Evolutionary conservation across 1,139 yeast species (phyloP).

Genomic region (Saccharomyces hybrid): DNA sequence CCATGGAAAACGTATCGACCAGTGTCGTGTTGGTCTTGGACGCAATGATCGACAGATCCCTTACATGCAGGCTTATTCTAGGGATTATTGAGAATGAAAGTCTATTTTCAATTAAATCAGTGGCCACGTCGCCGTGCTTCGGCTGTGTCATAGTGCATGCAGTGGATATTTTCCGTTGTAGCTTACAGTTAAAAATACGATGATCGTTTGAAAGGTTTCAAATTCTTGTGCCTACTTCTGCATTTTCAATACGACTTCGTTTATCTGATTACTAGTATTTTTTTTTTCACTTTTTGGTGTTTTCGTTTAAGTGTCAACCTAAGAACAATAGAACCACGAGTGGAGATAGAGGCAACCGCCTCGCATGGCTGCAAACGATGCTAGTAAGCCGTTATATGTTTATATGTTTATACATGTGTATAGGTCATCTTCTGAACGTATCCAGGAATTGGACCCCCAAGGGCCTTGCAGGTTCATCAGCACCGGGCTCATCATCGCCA

Average conservation of each 20-base stretch:
- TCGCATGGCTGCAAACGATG: not conserved
- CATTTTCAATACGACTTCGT: not conserved
- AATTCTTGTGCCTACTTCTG: not conserved
- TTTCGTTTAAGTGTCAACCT: not conserved
- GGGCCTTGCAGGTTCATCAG: constrained; percentile 30
- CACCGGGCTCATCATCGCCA: constrained; percentile 16
- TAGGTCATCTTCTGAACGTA: constrained; percentile 25
- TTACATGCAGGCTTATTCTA: constrained; percentile 20
- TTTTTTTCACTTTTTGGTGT: not conserved
- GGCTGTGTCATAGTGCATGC: not conserved
- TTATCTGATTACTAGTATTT: not conserved
- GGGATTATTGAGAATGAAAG: constrained; percentile 21
- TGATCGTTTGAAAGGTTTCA: not conserved
- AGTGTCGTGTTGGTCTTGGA: constrained; percentile 17
- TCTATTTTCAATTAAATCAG: constrained; percentile 18
- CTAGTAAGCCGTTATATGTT: not conserved
- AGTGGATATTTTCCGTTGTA: not conserved
- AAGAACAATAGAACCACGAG: not conserved
- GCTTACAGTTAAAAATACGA: not conserved
- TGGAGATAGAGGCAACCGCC: not conserved
- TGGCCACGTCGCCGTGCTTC: constrained; percentile 5
- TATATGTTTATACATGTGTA: not conserved
- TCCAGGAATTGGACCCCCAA: constrained; percentile 29
- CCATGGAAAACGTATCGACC: constrained; percentile 22
- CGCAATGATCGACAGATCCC: constrained; percentile 22